Base-by-base conservation (phyloP, 1,284 basidiomycete species). In the Xerocomus subilludens region DNA sequence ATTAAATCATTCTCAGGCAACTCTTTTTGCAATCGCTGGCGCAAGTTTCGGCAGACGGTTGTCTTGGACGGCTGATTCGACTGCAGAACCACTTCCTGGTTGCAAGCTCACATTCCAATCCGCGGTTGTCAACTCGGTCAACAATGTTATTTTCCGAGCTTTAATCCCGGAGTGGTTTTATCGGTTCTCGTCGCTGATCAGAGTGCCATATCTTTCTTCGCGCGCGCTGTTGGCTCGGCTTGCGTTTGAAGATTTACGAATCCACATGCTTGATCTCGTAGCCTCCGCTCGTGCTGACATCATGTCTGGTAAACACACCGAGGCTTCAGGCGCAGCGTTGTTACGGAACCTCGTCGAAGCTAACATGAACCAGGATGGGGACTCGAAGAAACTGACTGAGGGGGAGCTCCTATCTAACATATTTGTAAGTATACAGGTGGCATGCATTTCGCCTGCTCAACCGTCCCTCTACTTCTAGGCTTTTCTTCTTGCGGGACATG, bases 261-360 rank as follows among this genome's bases (percentile, higher is more conserved):
- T 42, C 10, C 86, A 89, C 70, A 85, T 88, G 83, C 68, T 84
- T 51, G 86, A 88, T 30, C 77, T 88, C 7, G 79, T 88, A 2
- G 76, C 82, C 5, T 74, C 78, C 53, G 85, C 86, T 25, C 84
- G 85, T 30, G 81, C 81, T 23, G 82, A 84, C 62, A 80, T 85
- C 30, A 67, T 63, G 2, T 73, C 80, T n/a, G 75, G 76, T 6
- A 80, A 84, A 78, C 30, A 5, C 27, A 30, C 68, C 5, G 80
- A 82, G n/a, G 79, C 81, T 45, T 84, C 82, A 5, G 81, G 84
- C 38, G 81, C 85, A 56, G 84, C 83, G 20, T 78, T 88, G 38
- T 75, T 89, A 56, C 82, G 82, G 49, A 89, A 87, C 77, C 77
- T 89, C 38, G 88, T 88, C 6, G 84, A 85, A 71, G 87, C 87